Conservation (phyloP, 2,329 filamentous ascomycete genomes). For the Cercospora janseana region DNA sequence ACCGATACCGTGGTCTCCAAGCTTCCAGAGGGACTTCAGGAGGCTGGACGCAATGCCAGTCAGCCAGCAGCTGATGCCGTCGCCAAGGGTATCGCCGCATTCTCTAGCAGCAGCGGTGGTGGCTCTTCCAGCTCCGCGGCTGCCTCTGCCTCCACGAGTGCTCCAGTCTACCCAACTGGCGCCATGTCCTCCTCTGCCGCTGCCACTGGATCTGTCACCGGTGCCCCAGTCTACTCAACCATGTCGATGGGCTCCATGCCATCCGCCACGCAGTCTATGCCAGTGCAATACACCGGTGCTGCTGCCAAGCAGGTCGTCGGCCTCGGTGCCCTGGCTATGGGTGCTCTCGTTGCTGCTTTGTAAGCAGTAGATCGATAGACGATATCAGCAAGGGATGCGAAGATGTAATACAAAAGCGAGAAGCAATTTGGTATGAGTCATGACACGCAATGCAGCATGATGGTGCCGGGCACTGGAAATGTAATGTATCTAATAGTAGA, state of each 20-base stretch:
- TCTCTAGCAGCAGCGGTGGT: neutral
- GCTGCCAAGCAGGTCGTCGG: slow-evolving; percentile 15
- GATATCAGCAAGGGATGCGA: neutral
- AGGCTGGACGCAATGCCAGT: slow-evolving; percentile 11
- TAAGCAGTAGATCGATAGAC: neutral
- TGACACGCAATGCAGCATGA: neutral
- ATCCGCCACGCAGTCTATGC: slow-evolving; percentile 11
- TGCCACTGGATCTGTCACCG: slow-evolving; percentile 6
- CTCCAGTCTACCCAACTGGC: too few species aligned
- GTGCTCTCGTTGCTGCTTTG: slow-evolving; percentile 15
- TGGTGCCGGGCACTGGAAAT: neutral
- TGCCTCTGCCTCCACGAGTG: neutral
- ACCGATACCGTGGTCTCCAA: slow-evolving; percentile 13
- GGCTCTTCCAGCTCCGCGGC: neutral
- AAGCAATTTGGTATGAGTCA: slow-evolving; percentile 3
- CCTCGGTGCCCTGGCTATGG: slow-evolving; percentile 13
- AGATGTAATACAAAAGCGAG: slow-evolving; percentile 6
- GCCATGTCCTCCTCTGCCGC: neutral
- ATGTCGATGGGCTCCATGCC: neutral
- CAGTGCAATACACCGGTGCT: slow-evolving; percentile 17
- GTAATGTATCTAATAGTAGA: slow-evolving; percentile 8
- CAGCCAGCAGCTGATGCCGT: slow-evolving; percentile 15
- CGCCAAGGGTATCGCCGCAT: slow-evolving; percentile 14
- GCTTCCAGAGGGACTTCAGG: slow-evolving; percentile 15
- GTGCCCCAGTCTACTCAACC: slow-evolving; percentile 1